These are phyloP conservation scores for Cardamine chenopodiifolia DNA, from an alignment of 345 rosid genomes.

Conservation along the genomic window DNA sequence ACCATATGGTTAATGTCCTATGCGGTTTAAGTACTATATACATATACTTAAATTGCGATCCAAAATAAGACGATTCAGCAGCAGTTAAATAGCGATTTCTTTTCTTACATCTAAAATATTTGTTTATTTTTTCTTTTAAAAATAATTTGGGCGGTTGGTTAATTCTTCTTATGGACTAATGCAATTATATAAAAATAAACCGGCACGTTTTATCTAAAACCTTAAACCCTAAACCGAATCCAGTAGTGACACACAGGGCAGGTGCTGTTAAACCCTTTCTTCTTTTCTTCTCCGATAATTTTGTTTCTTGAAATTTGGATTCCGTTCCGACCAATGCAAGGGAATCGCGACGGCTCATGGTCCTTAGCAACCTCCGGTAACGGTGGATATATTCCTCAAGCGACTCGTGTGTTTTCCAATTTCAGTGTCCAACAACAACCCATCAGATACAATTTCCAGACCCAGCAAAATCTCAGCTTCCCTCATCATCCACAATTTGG, in stretches of 20 bases:
- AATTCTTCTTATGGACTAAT: no score
- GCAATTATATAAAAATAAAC: background rate
- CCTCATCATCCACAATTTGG: slow-evolving; percentile 35
- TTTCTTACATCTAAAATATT: no score
- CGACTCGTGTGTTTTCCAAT: slow-evolving; percentile 31
- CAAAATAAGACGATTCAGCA: no score
- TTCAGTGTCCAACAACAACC: slow-evolving; percentile 33
- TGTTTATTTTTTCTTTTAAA: no score
- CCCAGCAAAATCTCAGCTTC: slow-evolving; percentile 40
- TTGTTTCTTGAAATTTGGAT: no score
- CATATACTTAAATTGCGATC: no score
- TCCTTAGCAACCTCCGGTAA: slow-evolving; percentile 1
- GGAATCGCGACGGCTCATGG: slow-evolving; percentile 33
- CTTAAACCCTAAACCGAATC: background rate
- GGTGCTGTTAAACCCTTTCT: background rate
- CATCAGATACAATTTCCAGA: slow-evolving; percentile 30
- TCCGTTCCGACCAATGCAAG: slow-evolving; percentile 30
- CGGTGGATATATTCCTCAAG: slow-evolving; percentile 19
- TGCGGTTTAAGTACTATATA: background rate
- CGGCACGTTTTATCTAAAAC: slow-evolving; percentile 4
- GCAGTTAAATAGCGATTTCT: no score
- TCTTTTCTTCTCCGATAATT: background rate
- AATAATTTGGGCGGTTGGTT: no score
- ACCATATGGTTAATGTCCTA: background rate
- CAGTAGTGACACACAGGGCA: background rate